Conservation (phyloP, 1,284 basidiomycete genomes). For the Heterobasidion parviporum region DNA sequence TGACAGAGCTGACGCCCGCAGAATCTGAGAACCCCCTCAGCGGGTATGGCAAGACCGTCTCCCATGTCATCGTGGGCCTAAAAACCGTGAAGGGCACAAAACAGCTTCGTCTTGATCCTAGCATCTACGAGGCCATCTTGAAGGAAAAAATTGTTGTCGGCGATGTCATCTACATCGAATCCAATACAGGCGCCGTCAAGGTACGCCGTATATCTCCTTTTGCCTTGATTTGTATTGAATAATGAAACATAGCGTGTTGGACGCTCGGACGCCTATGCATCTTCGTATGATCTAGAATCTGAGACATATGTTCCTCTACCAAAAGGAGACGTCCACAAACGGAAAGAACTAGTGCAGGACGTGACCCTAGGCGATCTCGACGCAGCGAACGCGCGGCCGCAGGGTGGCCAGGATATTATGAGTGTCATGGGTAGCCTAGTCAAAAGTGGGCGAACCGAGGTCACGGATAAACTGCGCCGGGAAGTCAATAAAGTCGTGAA, state of each 20-base stretch:
- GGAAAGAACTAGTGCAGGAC: slow-evolving; percentile 96
- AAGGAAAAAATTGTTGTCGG: slow-evolving; percentile 97
- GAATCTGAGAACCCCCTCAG: slow-evolving; percentile 94
- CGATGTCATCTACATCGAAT: slow-evolving; percentile 95
- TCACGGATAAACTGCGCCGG: slow-evolving; percentile 91
- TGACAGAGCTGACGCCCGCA: slow-evolving; percentile 93
- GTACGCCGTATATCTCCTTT: slow-evolving; percentile 29
- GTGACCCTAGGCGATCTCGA: slow-evolving; percentile 96
- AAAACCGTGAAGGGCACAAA: slow-evolving; percentile 99
- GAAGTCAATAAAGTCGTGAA: slow-evolving; percentile 99
- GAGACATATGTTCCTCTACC: slow-evolving; percentile 98
- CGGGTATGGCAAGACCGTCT: slow-evolving; percentile 98
- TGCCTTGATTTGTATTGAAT: not conserved
- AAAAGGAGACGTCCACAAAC: slow-evolving; percentile 97
- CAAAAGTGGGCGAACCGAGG: slow-evolving; percentile 90
- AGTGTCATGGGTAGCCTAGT: slow-evolving; percentile 97
- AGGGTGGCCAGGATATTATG: slow-evolving; percentile 97
- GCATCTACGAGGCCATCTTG: slow-evolving; percentile 94
- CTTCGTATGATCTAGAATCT: slow-evolving; percentile 97
- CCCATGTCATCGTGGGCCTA: slow-evolving; percentile 92
- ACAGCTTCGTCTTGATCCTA: slow-evolving; percentile 90
- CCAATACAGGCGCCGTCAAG: slow-evolving; percentile 94
- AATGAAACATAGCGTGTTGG: slow-evolving; percentile 69
- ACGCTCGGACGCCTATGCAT: slow-evolving; percentile 95
- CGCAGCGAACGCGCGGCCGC: slow-evolving; percentile 93